These are phyloP conservation scores for Phytophthora cajani DNA, from an alignment of 352 stramenopile species.

Conservation along the genomic window DNA sequence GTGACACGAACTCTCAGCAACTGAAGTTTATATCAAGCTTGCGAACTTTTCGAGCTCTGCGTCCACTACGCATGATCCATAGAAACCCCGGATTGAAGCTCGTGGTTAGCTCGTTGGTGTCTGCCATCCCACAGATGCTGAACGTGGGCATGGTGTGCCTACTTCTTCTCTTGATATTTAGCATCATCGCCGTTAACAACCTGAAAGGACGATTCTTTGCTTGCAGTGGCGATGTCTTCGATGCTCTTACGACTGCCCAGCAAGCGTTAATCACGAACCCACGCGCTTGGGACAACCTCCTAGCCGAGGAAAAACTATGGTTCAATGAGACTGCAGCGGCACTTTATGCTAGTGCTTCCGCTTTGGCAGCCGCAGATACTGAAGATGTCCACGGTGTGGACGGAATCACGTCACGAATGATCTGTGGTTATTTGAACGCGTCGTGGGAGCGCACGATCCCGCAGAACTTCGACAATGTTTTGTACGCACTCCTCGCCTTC, in stretches of 20 bases:
- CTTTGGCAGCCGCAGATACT: not conserved
- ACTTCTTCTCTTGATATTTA: slow-evolving; percentile 90
- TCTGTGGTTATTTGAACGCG: slow-evolving; percentile 52
- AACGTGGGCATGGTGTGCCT: slow-evolving; percentile 86
- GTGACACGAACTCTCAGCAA: slow-evolving; percentile 7
- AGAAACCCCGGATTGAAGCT: slow-evolving; percentile 80
- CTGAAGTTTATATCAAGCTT: slow-evolving; percentile 59
- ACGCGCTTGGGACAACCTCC: slow-evolving; percentile 55
- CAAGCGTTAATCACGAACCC: slow-evolving; percentile 54
- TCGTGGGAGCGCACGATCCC: slow-evolving; percentile 59
- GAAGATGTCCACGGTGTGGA: slow-evolving; percentile 16
- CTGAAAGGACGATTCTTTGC: slow-evolving; percentile 88
- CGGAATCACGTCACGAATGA: slow-evolving; percentile 45
- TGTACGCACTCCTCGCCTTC: slow-evolving; percentile 62
- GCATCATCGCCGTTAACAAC: slow-evolving; percentile 92
- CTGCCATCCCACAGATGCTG: slow-evolving; percentile 80
- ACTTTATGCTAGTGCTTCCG: slow-evolving; percentile 21
- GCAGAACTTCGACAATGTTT: slow-evolving; percentile 85
- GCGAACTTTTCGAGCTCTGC: slow-evolving; percentile 67
- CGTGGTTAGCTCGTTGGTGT: slow-evolving; percentile 86
- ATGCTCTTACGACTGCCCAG: slow-evolving; percentile 38
- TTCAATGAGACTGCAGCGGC: slow-evolving; percentile 32
- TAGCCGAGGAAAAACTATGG: slow-evolving; percentile 44
- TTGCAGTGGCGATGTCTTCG: slow-evolving; percentile 61
- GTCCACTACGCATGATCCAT: slow-evolving; percentile 84